Evolutionary conservation across 768 basidiomycete genomes (phyloP), one percentile per base, ranked within the genome.

Genomic region (Hygrophorus pudorinus): DNA sequence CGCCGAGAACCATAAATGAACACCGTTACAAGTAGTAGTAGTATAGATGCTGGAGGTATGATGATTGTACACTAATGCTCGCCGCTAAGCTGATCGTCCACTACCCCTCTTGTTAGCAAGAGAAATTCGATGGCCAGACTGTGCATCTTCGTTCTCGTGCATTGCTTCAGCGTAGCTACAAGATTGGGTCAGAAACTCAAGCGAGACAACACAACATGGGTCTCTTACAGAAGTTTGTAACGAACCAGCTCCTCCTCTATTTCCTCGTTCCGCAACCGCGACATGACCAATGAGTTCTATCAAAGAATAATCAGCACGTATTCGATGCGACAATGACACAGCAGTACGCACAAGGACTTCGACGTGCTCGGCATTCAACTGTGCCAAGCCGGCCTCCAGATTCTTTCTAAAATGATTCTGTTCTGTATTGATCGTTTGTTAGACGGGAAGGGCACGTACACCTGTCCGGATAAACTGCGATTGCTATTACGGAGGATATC

Each of bases 191-290:
- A 31, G 42, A n/a, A 17, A 8, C 11, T 27, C 28, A 37, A 38
- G 18, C 32, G 29, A 44, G 33, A 56, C 40, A 16, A 36, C 14
- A 48, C 29, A 30, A 41, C 5, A 14, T 24, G 9, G 5, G n/a
- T n/a, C n/a, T 68, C 84, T 59, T 55, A 92, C 87, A 94, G 59
- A 36, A 96, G 67, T 65, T 96, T 96, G 65, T 96, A 97, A 33
- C 85, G 79, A 31, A 99, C 93, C 13, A 99, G 76, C 60, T 98
- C 90, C 46, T 80, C 75, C 61, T 98, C 96, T 48, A 94, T 71
- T 59, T 97, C 92, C 59, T 99, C 94, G 52, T 88, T 87, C 48
- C 82, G 79, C 32, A 98, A 65, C 41, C 92, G 78, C 46, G 82
- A 73, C 68, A 81, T 88, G 3, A 98, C 96, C 3, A 98, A 75